phyloP scores from a whole-genome alignment of 1,284 basidiomycete species.

The Tilletiopsis washingtonensis region DNA sequence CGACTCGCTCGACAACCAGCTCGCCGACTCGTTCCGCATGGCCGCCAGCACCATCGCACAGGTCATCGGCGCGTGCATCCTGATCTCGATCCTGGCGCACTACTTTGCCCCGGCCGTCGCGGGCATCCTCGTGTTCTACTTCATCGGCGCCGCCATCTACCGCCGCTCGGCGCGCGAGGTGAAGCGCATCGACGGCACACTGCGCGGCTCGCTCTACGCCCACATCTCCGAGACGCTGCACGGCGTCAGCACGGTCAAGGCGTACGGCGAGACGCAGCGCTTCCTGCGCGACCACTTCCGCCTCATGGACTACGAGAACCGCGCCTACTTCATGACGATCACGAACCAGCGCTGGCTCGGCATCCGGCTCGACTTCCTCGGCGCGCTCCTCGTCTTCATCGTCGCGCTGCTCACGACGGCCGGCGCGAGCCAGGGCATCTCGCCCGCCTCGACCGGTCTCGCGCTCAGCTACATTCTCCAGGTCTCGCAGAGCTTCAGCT shows the following conservation, averaged over 20 bases:
- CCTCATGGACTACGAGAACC: constrained; percentile 77
- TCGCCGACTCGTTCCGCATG: constrained; percentile 47
- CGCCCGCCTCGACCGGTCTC: constrained; percentile 27
- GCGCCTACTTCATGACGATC: constrained; percentile 78
- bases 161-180: constrained; percentile 78
- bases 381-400: constrained; percentile 39
- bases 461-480: constrained; percentile 41
- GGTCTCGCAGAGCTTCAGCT: constrained; percentile 38
- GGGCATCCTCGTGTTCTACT: constrained; percentile 37
- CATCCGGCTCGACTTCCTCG: constrained; percentile 53
- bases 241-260: constrained; percentile 77
- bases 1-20: constrained; percentile 74
- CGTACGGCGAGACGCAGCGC: constrained; percentile 54
- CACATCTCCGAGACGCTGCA: constrained; percentile 81
- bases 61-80: constrained; percentile 57
- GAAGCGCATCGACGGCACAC: constrained; percentile 67
- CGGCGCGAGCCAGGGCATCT: constrained; percentile 14
- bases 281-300: constrained; percentile 56
- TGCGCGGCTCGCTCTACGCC: constrained; percentile 65
- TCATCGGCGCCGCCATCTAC: constrained; percentile 63
- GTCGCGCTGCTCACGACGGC: constrained; percentile 34
- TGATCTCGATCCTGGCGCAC: constrained; percentile 63
- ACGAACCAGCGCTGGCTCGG: constrained; percentile 80
- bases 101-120: constrained; percentile 58
- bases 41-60: constrained; percentile 40